phyloP scores from a whole-genome alignment of 1,284 basidiomycete genomes.

The Austropuccinia psidii region DNA sequence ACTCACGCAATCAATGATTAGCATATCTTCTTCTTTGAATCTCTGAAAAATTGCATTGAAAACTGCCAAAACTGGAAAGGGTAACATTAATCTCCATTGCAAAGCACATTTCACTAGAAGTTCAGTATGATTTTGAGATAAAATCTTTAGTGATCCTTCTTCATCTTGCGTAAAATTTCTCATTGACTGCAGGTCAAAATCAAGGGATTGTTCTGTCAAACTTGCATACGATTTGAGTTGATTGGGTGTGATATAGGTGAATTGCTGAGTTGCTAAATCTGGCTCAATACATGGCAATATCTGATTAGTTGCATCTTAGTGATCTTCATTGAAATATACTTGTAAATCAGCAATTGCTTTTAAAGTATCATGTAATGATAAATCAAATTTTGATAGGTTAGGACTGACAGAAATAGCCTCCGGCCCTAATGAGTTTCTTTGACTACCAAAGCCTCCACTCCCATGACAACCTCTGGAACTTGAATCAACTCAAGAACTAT shows the following conservation, averaged over 20 bases:
- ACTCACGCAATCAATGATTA: constrained; percentile 76
- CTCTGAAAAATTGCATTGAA: constrained; percentile 77
- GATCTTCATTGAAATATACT: neutral
- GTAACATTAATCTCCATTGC: constrained; percentile 76
- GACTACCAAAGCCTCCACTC: neutral
- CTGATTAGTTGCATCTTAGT: too few species aligned
- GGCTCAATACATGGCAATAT: neutral
- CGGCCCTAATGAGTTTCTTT: constrained; percentile 13
- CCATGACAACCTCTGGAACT: neutral
- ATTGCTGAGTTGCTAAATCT: constrained; percentile 19
- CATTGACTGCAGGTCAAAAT: constrained; percentile 81
- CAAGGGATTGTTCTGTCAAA: constrained; percentile 72
- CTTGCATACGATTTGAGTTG: constrained; percentile 75
- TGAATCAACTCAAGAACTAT: constrained; percentile 1
- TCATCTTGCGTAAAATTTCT: constrained; percentile 84
- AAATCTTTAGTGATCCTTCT: constrained; percentile 86
- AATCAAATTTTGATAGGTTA: neutral
- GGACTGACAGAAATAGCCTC: constrained; percentile 9
- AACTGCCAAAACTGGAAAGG: constrained; percentile 72
- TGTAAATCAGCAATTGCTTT: constrained; percentile 1
- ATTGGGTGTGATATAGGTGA: constrained; percentile 84
- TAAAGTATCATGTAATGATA: constrained; percentile 14
- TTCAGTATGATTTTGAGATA: constrained; percentile 72
- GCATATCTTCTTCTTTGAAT: constrained; percentile 82
- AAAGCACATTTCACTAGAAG: constrained; percentile 78